phyloP scores from a whole-genome alignment of 495 filamentous ascomycete genomes.

The Penicillium herquei region DNA sequence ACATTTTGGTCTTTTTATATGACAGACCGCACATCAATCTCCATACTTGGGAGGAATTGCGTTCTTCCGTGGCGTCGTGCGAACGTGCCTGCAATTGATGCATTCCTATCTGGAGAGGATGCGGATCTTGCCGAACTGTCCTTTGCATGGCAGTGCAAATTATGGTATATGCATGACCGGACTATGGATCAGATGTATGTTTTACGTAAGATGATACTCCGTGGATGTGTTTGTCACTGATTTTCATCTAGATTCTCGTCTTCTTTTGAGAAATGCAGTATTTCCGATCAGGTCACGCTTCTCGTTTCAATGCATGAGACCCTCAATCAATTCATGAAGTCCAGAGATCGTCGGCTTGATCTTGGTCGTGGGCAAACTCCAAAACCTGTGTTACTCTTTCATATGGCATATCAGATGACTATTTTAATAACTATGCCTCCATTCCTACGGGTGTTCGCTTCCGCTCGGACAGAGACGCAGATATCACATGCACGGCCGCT shows the following conservation, averaged over 20 bases:
- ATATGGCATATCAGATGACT: conserved; percentile 14
- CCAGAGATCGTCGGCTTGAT: background rate
- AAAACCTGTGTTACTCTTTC: conserved; percentile 10
- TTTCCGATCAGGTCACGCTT: background rate
- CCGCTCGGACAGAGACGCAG: background rate
- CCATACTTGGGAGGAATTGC: conserved; percentile 11
- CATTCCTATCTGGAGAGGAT: background rate
- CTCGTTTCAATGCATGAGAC: background rate
- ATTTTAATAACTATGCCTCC: conserved; percentile 11
- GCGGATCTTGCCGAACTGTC: conserved; percentile 4
- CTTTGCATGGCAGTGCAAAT: conserved; percentile 14
- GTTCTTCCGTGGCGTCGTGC: conserved; percentile 10
- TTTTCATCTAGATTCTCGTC: background rate
- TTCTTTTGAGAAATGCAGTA: background rate
- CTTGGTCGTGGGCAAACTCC: background rate
- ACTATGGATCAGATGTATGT: conserved; percentile 16
- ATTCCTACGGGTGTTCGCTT: conserved; percentile 5
- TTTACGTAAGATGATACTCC: background rate
- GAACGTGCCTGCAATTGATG: conserved; percentile 9
- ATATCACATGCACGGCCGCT: conserved; percentile 1
- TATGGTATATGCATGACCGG: conserved; percentile 14
- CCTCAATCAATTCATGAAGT: background rate
- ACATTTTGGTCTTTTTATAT: conserved; percentile 15
- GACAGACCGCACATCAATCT: conserved; percentile 10
- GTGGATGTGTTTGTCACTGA: background rate